Conservation (phyloP, 2,329 filamentous ascomycete genomes). For the Ascochyta viciae-villosae region DNA sequence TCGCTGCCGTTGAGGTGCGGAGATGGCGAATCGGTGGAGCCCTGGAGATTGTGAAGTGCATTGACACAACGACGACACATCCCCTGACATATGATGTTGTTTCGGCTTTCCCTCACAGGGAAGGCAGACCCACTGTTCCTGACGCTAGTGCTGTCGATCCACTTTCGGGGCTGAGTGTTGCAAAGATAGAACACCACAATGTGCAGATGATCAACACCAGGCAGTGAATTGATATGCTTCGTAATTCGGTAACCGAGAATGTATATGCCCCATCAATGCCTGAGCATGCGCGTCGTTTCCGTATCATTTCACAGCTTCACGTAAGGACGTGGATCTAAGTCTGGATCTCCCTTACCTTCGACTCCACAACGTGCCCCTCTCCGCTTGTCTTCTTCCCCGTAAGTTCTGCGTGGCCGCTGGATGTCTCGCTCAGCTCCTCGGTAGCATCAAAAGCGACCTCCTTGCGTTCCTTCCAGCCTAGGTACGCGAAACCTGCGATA, state of each 20-base stretch:
- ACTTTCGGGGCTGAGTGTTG: slow-evolving; percentile 7
- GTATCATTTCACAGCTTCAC: background rate
- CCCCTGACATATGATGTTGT: slow-evolving; percentile 3
- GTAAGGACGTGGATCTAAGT: background rate
- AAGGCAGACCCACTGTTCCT: background rate
- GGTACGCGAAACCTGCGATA: slow-evolving; percentile 67
- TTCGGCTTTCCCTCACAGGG: slow-evolving; percentile 1
- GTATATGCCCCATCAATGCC: background rate
- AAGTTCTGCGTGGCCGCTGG: slow-evolving; percentile 21
- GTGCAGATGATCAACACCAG: background rate
- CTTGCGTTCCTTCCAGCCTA: slow-evolving; percentile 71
- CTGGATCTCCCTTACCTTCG: slow-evolving; percentile 23
- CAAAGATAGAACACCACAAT: slow-evolving; percentile 1
- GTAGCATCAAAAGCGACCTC: slow-evolving; percentile 14
- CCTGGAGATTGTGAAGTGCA: slow-evolving; percentile 10
- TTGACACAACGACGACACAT: background rate
- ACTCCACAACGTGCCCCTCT: slow-evolving; percentile 21
- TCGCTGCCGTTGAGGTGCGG: slow-evolving; percentile 6
- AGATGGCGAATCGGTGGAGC: slow-evolving; percentile 4
- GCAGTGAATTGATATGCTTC: background rate
- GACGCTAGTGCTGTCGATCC: slow-evolving; percentile 2
- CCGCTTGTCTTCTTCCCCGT: slow-evolving; percentile 25
- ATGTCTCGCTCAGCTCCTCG: slow-evolving; percentile 21
- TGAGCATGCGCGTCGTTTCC: background rate
- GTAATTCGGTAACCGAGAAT: background rate